Base-by-base conservation (phyloP, 345 rosid genomes). In the Adansonia digitata region DNA sequence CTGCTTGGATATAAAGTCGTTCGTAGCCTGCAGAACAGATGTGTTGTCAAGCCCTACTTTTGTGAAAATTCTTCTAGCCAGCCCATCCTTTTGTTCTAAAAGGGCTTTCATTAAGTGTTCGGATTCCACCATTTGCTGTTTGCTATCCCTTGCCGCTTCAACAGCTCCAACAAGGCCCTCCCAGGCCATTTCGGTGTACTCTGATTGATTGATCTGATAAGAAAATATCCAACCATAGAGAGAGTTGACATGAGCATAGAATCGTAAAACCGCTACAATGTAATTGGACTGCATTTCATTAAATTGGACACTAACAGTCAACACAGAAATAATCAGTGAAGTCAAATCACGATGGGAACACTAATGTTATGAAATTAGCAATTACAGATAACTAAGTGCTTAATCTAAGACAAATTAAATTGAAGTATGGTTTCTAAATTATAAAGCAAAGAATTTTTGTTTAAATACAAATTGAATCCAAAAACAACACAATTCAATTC, bases 21-120 rank as follows among this genome's bases (percentile, higher is more conserved):
- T 83, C 0, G 90, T 88, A 49, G 90, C 86, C 73, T 94, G 98
- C 77, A 93, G 77, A 71, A 89, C 88, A 0, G 88, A 86, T 17
- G 89, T 77, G 77, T 94, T 89, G 45, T 93, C 98, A 12, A 87
- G 75, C 51, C 93, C 93, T 0, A 88, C 93, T 76, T 94, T 94
- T 2, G 98, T 81, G 68, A 93, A 88, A 37, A 94, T 84, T 70
- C 90, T 86, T 83, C 97, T 69, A 6, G 97, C 98, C 70, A 93
- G 75, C 22, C 98, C 98, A 83, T 91, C 97, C 77, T 85, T 94
- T 60, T 88, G 98, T 89, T 94, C 97, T 76, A 94, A 77, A 20
- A 94, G 88, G 69, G 97, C 89, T 89, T 94, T 93, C 98, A 93
- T 91, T 66, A 94, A 83, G 82, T 94, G 98, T 77, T 94, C 94